Base-by-base conservation (phyloP, 768 basidiomycete genomes). In the Termitomyces sp. region DNA sequence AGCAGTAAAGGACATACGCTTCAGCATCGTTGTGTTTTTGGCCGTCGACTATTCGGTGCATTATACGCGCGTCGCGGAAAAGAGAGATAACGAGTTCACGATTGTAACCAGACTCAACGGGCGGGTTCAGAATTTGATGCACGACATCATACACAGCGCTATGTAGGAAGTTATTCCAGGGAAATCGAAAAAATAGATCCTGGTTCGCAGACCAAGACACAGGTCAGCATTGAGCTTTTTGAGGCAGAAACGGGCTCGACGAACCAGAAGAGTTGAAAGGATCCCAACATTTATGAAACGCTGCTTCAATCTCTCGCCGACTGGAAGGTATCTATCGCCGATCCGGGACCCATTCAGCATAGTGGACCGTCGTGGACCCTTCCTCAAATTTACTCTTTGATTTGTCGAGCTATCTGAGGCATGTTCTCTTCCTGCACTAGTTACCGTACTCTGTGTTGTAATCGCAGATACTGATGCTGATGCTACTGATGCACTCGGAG, bases 101-200 rank as follows among this genome's bases (percentile, higher is more conserved):
- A 67, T 97, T 97, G 54, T 85, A 79, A 4, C 91, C 88, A n/a
- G 79, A 78, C 48, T 94, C 91, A 23, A 95, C 82, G 28, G 87
- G 84, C 14, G 94, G 95, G 1, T 91, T 95, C 57, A 99, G 80
- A 48, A 98, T 88, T 71, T 98, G 97, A 69, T 98, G 97, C 1
- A 98, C 79, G 59, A 97, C 77, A 70, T 99, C 97, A 69, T 98
- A 98, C 18, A 97, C 93, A 33, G 95, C 89, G 67, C 92, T 94
- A 70, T 99, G 97, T 33, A 98, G 75, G 71, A 98, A 98, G 70
- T 98, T 98, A 74, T 99, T 98, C 89, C 92, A 93, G 0, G 95
- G 95, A 67, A 89, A 97, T 61, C 90, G 88, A 70, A 98, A 98
- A 78, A 98, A 98, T 40, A 98, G 79, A 66, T 95, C 91, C 94